Evolutionary conservation across 1,284 basidiomycete species (phyloP).

Genomic region (Chiua sp.): DNA sequence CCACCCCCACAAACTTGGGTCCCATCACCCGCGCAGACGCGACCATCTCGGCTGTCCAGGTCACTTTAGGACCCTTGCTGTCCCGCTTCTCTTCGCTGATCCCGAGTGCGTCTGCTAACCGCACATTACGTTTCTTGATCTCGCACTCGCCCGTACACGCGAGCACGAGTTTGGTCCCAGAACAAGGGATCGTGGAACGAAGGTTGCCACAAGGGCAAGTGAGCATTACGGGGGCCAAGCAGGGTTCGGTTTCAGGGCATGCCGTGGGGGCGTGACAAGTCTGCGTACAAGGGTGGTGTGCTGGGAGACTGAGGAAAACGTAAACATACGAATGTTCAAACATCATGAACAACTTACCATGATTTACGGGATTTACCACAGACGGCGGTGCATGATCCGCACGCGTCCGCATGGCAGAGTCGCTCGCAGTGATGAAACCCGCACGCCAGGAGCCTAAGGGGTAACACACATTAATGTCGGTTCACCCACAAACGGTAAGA

Average conservation of each 20-base stretch:
- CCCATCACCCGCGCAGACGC: slow-evolving; percentile 52
- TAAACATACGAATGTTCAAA: not conserved
- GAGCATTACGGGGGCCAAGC: slow-evolving; percentile 66
- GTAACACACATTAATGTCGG: not conserved
- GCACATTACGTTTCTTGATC: slow-evolving; percentile 83
- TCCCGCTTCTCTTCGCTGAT: slow-evolving; percentile 60
- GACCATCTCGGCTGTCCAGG: slow-evolving; percentile 67
- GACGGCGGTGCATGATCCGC: slow-evolving; percentile 73
- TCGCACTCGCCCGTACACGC: slow-evolving; percentile 85
- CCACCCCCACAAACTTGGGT: slow-evolving; percentile 68
- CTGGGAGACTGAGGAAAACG: slow-evolving; percentile 50
- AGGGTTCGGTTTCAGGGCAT: slow-evolving; percentile 82
- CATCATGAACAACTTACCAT: slow-evolving; percentile 57
- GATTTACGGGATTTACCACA: slow-evolving; percentile 86
- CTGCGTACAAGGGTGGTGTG: slow-evolving; percentile 72
- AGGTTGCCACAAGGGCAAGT: slow-evolving; percentile 85
- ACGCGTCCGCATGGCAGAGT: slow-evolving; percentile 79
- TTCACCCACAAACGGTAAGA: not conserved
- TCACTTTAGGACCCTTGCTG: slow-evolving; percentile 42
- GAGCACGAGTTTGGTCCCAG: slow-evolving; percentile 47
- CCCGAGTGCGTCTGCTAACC: slow-evolving; percentile 87
- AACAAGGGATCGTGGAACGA: slow-evolving; percentile 73
- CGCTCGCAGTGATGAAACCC: slow-evolving; percentile 88
- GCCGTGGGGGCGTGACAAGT: slow-evolving; percentile 86
- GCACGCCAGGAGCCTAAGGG: slow-evolving; percentile 67